Evolutionary conservation across 306 rosid genomes (phyloP), one percentile per base, ranked within the genome.

Genomic region (Phaseolus lunatus): DNA sequence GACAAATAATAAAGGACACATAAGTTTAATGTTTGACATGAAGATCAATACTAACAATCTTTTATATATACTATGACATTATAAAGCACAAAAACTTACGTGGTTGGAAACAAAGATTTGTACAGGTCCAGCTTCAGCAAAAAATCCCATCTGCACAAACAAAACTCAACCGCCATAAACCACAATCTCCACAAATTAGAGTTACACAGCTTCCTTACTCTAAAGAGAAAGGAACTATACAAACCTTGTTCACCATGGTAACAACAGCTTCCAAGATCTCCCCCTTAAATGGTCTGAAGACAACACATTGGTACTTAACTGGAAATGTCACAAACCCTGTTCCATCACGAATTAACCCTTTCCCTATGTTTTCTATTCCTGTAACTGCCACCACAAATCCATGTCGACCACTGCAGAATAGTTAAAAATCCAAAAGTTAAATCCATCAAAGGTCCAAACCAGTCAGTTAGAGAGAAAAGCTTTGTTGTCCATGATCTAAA

Each of bases 81-180:
- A 65, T 12, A 66, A 47, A 64, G 69, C 57, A 64, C 33, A 61
- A 1, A 71, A 62, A 19, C 97, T 80, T 81, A 91, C 98, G 83
- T 95, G 99, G 86, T 90, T 95, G 62, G 99, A 95, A 85, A 95
- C 97, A 49, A 92, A 92, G 78, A 95, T 95, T 81, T 95, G 97
- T 75, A 95, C 99, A 19, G 99, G 99, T 52, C 99, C 99, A 71
- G 99, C 99, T 83, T 92, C 97, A 26, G 99, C 99, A 2, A 95
- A 95, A 82, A 92, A 95, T 0, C 97, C 99, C 97, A 95, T 95
- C 97, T 91, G 83, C 14, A 47, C 44, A 66, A 77, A 73, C 67
- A 72, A 48, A 47, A 41, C 75, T 78, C 48, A 50, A 59, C 37
- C 19, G 77, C 37, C 56, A 68, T 26, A 62, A 66, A 70, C 26